Evolutionary conservation across 257 asterid species (phyloP).

Genomic region (Solanum bukasovii): DNA sequence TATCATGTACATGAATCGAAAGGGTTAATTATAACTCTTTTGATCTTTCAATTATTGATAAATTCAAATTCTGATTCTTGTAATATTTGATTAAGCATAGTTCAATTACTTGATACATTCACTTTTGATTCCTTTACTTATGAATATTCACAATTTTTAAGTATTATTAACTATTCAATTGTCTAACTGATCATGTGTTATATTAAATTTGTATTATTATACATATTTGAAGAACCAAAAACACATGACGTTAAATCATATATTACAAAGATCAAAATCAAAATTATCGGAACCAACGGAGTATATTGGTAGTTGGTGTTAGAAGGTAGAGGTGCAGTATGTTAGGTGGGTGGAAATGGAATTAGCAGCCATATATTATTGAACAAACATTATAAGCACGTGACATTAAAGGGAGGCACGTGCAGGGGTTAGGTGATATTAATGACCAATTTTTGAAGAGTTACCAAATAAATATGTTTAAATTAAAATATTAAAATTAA

Average conservation of each 20-base stretch:
- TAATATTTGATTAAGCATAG: background rate
- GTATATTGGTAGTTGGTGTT: background rate
- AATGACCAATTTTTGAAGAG: background rate
- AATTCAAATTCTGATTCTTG: too few species aligned
- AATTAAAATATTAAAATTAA: background rate
- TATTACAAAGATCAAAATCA: background rate
- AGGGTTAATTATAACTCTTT: background rate
- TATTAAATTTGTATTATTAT: background rate
- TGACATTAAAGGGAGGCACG: background rate
- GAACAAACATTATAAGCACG: background rate
- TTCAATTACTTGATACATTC: background rate
- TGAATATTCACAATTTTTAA: background rate
- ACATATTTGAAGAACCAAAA: background rate
- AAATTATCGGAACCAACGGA: background rate
- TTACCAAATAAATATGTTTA: background rate
- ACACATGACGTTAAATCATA: too few species aligned
- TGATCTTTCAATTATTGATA: background rate
- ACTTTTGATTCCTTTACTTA: background rate
- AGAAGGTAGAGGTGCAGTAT: background rate
- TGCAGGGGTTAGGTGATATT: background rate
- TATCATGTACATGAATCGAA: background rate
- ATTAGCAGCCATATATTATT: background rate
- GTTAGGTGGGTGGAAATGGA: background rate
- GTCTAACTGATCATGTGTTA: background rate
- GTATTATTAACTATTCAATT: background rate